Base-by-base conservation (phyloP, 164 flowering plant species). In the Sedum album region DNA sequence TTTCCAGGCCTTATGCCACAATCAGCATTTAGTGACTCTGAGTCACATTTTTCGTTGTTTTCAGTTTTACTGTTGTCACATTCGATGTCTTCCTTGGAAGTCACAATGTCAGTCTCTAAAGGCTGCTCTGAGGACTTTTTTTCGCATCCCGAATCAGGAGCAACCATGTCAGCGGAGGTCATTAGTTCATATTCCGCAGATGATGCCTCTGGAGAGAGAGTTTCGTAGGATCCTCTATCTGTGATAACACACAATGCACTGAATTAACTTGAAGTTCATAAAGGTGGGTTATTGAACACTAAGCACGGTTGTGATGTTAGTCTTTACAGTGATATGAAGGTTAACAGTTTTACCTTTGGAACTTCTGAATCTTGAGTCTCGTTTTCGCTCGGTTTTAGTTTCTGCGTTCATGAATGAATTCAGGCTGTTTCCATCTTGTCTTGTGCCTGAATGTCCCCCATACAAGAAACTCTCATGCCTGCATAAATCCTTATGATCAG, bases 381-480 rank as follows among this genome's bases (percentile, higher is more conserved):
- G 21, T 7, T 36, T 4, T 21, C 57, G 38, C 17, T 49, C 68
- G 44, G 11, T 63, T 61, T 20, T 72, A 46, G 61, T 66, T 42
- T 53, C 48, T 62, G 67, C 49, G 42, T 5, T 64, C 57, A 57
- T 70, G 36, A 70, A 66, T 8, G 72, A 36, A 60, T 39, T 28
- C 28, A 38, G 49, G 33, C 42, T 26, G 4, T 42, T 23, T 9
- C 17, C 68, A 30, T 74, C 71, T 49, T 66, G 69, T 48, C 26
- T 66, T 60, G 68, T 14, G 76, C 80, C 11, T 26, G 31, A 2
- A 72, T 70, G 15, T 31, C 70, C 31, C 18, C 84, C 82, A 15
- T 69, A 69, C 66, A 68, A 46, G 67, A 82, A 83, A 78, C 89
- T 82, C 72, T 81, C 87, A 69, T 85, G 85, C 72, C 86, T 73